Percentiles rank a stretch among this genome's conserved stretches.
Conservation (phyloP, 2,329 filamentous ascomycete species). For the Pseudogymnoascus sp. region DNA sequence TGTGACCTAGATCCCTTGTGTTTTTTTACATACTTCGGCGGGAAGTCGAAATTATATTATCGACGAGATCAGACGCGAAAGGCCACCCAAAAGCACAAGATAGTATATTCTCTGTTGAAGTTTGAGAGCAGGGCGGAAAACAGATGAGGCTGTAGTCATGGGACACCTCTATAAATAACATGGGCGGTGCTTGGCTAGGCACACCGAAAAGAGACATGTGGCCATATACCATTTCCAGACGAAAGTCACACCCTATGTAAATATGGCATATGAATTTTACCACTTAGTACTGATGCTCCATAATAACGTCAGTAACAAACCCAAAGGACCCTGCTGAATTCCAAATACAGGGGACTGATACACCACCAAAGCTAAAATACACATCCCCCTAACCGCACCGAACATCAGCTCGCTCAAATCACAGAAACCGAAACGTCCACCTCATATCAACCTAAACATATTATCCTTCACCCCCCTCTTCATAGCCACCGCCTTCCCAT, state of each 20-base stretch:
- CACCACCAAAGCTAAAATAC: not conserved
- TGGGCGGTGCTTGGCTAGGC: not conserved
- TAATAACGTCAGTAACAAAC: not conserved
- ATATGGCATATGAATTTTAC: not conserved
- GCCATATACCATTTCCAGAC: not conserved
- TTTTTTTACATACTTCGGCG: not conserved
- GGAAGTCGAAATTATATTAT: not conserved
- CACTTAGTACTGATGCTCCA: not conserved
- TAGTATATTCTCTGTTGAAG: not conserved
- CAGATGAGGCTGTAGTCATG: not conserved
- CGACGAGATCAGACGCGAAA: not conserved
- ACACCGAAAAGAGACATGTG: not conserved
- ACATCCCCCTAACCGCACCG: not conserved
- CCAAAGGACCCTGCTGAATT: not conserved
- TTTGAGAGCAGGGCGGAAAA: not conserved
- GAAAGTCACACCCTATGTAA: not conserved
- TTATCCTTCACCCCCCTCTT: slow-evolving; percentile 67
- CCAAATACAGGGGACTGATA: not conserved
- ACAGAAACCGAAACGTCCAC: not conserved
- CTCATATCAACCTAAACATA: slow-evolving; percentile 64
- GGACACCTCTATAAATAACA: not conserved
- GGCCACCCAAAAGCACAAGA: not conserved
- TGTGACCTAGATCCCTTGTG: not conserved
- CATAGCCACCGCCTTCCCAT: slow-evolving; percentile 62
- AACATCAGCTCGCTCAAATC: not conserved